phyloP scores from a whole-genome alignment of 257 asterid species.

The Nicotiana knightiana region DNA sequence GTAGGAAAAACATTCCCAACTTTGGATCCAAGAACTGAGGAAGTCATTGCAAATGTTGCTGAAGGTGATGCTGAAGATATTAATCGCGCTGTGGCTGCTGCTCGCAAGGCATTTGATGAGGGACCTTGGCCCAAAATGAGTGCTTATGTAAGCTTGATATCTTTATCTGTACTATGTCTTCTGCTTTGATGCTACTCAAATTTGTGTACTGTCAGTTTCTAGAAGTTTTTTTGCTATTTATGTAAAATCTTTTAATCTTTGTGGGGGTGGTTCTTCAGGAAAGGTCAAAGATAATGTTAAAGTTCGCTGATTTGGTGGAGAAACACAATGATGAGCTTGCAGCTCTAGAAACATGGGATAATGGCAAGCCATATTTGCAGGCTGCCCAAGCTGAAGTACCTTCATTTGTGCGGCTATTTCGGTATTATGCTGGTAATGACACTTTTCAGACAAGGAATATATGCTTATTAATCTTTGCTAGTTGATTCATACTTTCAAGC shows the following conservation, averaged over 20 bases:
- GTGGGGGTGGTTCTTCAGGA: slow-evolving; percentile 34
- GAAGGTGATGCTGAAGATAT: slow-evolving; percentile 72
- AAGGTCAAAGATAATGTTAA: slow-evolving; percentile 48
- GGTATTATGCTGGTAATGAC: slow-evolving; percentile 60
- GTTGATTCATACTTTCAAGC: not conserved
- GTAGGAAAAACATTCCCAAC: slow-evolving; percentile 78
- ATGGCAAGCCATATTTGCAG: slow-evolving; percentile 67
- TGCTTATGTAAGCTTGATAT: slow-evolving; percentile 44
- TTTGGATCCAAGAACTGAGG: slow-evolving; percentile 67
- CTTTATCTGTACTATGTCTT: not conserved
- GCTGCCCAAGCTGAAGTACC: slow-evolving; percentile 54
- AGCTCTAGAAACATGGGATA: slow-evolving; percentile 76
- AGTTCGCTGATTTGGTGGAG: slow-evolving; percentile 64
- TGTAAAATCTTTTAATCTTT: not conserved
- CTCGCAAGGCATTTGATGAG: slow-evolving; percentile 75
- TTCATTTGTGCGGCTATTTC: slow-evolving; percentile 43
- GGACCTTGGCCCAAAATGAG: slow-evolving; percentile 93
- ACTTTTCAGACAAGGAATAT: not conserved
- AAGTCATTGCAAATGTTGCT: slow-evolving; percentile 63
- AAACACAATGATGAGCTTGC: slow-evolving; percentile 58
- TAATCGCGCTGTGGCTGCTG: slow-evolving; percentile 71
- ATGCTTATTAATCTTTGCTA: not conserved
- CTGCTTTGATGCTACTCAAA: not conserved
- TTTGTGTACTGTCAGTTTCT: not conserved
- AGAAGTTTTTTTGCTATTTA: not conserved